These are phyloP conservation scores for Leccinum obscurum DNA, from an alignment of 768 basidiomycete genomes.

Conservation along the genomic window DNA sequence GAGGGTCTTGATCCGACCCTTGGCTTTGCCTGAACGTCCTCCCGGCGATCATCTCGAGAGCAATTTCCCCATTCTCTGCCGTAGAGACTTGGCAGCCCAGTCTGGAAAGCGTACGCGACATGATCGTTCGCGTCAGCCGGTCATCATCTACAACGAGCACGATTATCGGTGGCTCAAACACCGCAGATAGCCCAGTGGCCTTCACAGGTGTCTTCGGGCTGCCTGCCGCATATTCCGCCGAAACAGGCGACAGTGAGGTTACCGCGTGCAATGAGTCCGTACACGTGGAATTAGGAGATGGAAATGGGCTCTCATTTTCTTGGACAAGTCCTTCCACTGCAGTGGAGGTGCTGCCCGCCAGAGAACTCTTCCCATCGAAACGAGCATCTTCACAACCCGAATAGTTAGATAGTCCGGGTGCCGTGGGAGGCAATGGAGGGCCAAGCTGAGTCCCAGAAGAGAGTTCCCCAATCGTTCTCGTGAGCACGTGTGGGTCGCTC, in stretches of 20 bases:
- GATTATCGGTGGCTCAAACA: conserved; percentile 53
- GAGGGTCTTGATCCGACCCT: no score
- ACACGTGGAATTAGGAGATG: conserved; percentile 7
- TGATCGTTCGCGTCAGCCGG: conserved; percentile 72
- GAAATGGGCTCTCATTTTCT: background rate
- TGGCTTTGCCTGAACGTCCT: conserved; percentile 6
- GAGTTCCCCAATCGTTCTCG: conserved; percentile 44
- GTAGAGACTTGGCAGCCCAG: conserved; percentile 76
- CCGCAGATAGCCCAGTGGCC: conserved; percentile 4
- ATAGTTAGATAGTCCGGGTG: background rate
- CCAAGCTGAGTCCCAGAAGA: conserved; percentile 38
- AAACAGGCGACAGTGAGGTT: conserved; percentile 3
- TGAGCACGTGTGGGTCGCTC: conserved; percentile 36
- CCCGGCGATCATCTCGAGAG: conserved; percentile 70
- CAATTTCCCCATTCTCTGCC: conserved; percentile 83
- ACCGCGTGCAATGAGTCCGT: conserved; percentile 1
- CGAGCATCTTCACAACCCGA: background rate
- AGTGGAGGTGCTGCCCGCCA: conserved; percentile 2
- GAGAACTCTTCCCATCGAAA: conserved; percentile 2
- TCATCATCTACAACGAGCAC: conserved; percentile 89
- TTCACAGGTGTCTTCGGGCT: conserved; percentile 16
- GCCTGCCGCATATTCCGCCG: conserved; percentile 10
- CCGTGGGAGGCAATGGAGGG: conserved; percentile 19
- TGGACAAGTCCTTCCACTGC: conserved; percentile 3
- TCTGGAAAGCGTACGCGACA: conserved; percentile 76